phyloP scores from a whole-genome alignment of 306 rosid genomes.

The Begonia peltatifolia region DNA sequence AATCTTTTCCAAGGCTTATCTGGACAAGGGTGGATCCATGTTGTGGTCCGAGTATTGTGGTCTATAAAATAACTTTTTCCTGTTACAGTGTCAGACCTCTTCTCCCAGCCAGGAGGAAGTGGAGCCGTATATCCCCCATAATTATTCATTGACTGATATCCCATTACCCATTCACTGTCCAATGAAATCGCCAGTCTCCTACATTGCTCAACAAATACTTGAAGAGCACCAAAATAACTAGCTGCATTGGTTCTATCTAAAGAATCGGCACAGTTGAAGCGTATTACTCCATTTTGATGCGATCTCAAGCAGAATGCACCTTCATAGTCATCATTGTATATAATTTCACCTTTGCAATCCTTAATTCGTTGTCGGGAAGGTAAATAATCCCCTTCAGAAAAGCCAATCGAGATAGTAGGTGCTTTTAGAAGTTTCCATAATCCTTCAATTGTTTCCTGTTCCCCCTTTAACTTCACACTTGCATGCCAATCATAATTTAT shows the following conservation, averaged over 20 bases:
- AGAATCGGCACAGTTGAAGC: constrained; percentile 97
- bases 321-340: constrained; percentile 49
- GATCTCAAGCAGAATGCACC: constrained; percentile 91
- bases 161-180: constrained; percentile 64
- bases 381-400: constrained; percentile 94
- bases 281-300: constrained; percentile 85
- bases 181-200: constrained; percentile 89
- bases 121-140: constrained; percentile 82
- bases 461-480: constrained; percentile 69
- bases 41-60: constrained; percentile 93
- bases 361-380: constrained; percentile 62
- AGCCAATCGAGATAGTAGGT: constrained; percentile 60
- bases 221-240: constrained; percentile 91
- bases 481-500: constrained; percentile 97
- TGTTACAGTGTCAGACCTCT: constrained; percentile 84
- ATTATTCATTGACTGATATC: constrained; percentile 45
- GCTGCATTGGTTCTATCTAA: constrained; percentile 99
- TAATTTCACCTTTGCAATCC: constrained; percentile 84
- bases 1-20: constrained; percentile 99
- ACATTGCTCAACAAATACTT: constrained; percentile 94
- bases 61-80: constrained; percentile 85
- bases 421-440: constrained; percentile 80
- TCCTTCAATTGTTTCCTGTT: constrained; percentile 87
- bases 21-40: constrained; percentile 97
- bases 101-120: constrained; percentile 98